Percentiles rank a stretch among this genome's conserved stretches.
Conservation (phyloP, 129 eudicot genomes). For the Chrysanthemum lavandulifolium region DNA sequence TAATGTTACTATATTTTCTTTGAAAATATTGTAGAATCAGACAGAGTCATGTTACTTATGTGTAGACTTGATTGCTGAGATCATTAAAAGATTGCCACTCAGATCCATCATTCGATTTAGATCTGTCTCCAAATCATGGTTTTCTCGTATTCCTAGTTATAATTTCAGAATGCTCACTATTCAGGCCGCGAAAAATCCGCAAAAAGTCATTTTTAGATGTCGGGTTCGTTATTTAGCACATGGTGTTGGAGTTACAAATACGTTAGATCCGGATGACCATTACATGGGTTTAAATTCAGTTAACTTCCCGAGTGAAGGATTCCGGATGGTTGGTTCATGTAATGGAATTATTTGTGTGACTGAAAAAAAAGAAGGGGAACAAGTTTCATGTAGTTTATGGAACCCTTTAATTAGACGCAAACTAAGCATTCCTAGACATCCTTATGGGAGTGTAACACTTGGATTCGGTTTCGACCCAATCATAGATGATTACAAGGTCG, state of each 20-base stretch:
- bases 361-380: neutral
- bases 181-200: neutral
- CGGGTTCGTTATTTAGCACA: neutral
- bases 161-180: neutral
- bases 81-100: neutral
- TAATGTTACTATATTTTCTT: neutral
- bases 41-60: neutral
- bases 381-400: neutral
- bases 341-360: constrained; percentile 4
- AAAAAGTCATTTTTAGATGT: neutral
- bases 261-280: neutral
- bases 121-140: constrained; percentile 10
- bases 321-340: neutral
- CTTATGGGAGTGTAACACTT: neutral
- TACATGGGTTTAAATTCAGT: neutral
- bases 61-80: constrained; percentile 3
- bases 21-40: neutral
- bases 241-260: neutral
- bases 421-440: neutral
- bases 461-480: constrained; percentile 11
- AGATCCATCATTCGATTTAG: neutral
- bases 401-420: constrained; percentile 6
- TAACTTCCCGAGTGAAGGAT: neutral
- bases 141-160: neutral
- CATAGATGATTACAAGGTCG: constrained; percentile 4